Base-by-base conservation (phyloP, 2,329 filamentous ascomycete genomes). In the Stemphylium beticola region DNA sequence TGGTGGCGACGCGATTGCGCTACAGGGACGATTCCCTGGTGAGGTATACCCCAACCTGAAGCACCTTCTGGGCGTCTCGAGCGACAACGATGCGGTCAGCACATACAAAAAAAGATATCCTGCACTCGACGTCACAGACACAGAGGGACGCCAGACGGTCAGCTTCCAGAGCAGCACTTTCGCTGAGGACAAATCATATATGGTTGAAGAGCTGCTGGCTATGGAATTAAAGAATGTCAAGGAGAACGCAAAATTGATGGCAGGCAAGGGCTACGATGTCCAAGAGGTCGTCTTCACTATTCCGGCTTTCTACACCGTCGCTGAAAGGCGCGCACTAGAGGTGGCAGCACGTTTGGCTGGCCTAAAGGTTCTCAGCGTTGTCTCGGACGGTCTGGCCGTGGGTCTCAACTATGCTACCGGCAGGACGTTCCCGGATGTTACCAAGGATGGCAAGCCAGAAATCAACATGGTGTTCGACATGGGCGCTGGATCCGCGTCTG, bases 1-100 rank as follows among this genome's bases (percentile, higher is more conserved):
- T 73, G 95, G 95, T 73, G 90, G 90, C 62, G 93, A 98, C 79
- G 93, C 95, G 58, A 83, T 96, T 69, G 91, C 93, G 57, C 83
- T 99, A 50, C 85, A 92, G 48, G 88, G 91, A 54, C 85, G 95
- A 65, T 97, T 96, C 75, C 93, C 95, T 31, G 87, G 89, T 76
- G 93, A 99, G 74, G 92, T 97, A 65, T 99, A 96, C 79, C 89
- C 91, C 49, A 98, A 98, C 75, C 79, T 99, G 66, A 99, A 98
- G 81, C 83, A 88, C 38, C 84, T 99, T 29, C 81, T 99, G n/a
- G 95, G 93, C 33, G 81, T 96, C 14, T 79, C 83, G 11, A 57
- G 45, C 9, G 78, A 83, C 52, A 83, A 84, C 58, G 79, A 85
- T 11, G 77, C 85, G 38, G 86, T 91, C 18, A 79, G 85, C 61